Evolutionary conservation across 495 filamentous ascomycete species (phyloP).

Genomic region (Xylaria flabelliformis): DNA sequence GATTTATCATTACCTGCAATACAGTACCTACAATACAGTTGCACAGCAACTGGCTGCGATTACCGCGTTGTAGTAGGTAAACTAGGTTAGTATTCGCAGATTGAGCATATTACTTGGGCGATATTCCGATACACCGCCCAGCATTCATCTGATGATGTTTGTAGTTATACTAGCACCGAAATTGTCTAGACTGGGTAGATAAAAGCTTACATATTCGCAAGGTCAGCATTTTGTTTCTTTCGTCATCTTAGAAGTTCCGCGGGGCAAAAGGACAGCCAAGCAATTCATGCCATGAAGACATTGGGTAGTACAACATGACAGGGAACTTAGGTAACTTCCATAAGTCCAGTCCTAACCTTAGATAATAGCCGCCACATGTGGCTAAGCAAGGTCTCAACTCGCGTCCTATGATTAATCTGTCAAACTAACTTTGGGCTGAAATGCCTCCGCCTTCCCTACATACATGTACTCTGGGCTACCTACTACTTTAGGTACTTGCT

Average conservation of each 20-base stretch:
- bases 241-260: slow-evolving; percentile 20
- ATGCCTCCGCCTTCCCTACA: neutral
- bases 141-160: neutral
- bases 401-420: neutral
- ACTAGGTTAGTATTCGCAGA: neutral
- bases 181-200: neutral
- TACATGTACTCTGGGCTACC: too few relatives aligned
- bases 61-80: neutral
- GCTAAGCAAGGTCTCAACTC: too few relatives aligned
- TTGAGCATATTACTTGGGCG: neutral
- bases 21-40: neutral
- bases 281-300: too few relatives aligned
- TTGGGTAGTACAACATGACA: too few relatives aligned
- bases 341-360: too few relatives aligned
- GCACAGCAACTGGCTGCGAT: neutral
- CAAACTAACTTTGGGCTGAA: neutral
- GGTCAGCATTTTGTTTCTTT: slow-evolving; percentile 13
- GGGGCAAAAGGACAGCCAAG: slow-evolving; percentile 2
- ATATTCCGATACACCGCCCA: neutral
- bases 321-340: too few relatives aligned
- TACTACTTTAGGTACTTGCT: too few relatives aligned
- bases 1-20: neutral
- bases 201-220: slow-evolving; percentile 1
- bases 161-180: neutral
- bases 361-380: too few relatives aligned